phyloP scores from a whole-genome alignment of 192 early-diverging fungal species.

The Geosiphon pyriformis region DNA sequence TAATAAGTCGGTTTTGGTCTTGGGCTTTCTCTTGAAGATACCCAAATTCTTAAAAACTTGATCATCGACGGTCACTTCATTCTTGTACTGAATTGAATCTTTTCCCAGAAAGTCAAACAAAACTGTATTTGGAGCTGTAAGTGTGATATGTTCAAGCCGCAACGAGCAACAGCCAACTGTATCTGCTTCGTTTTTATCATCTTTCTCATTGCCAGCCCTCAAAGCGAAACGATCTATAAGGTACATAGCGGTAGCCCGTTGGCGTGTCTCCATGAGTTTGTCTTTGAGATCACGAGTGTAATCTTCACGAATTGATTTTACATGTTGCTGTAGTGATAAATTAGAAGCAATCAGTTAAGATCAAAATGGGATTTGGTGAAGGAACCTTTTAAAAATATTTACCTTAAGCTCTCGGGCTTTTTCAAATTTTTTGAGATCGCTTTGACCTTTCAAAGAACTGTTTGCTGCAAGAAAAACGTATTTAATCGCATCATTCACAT shows the following conservation, averaged over 20 bases:
- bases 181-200: slow-evolving; percentile 89
- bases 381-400: too few species aligned
- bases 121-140: slow-evolving; percentile 79
- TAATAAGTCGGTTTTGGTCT: slow-evolving; percentile 68
- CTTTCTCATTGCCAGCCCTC: slow-evolving; percentile 97
- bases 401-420: slow-evolving; percentile 85
- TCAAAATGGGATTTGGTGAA: too few species aligned
- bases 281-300: slow-evolving; percentile 79
- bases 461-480: slow-evolving; percentile 94
- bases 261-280: slow-evolving; percentile 75
- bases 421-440: slow-evolving; percentile 94
- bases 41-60: slow-evolving; percentile 93
- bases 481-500: slow-evolving; percentile 88
- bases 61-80: slow-evolving; percentile 73
- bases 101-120: slow-evolving; percentile 97
- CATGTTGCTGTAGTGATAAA: slow-evolving; percentile 67
- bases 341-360: too few species aligned
- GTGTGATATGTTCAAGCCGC: slow-evolving; percentile 83
- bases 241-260: slow-evolving; percentile 91
- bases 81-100: slow-evolving; percentile 93
- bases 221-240: slow-evolving; percentile 92
- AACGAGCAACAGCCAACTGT: slow-evolving; percentile 98
- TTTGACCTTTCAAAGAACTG: slow-evolving; percentile 92
- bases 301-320: slow-evolving; percentile 67
- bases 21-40: slow-evolving; percentile 80